These are phyloP conservation scores for Juncus inflexus DNA, from an alignment of 176 grass and related monocot genomes.

Conservation along the genomic window DNA sequence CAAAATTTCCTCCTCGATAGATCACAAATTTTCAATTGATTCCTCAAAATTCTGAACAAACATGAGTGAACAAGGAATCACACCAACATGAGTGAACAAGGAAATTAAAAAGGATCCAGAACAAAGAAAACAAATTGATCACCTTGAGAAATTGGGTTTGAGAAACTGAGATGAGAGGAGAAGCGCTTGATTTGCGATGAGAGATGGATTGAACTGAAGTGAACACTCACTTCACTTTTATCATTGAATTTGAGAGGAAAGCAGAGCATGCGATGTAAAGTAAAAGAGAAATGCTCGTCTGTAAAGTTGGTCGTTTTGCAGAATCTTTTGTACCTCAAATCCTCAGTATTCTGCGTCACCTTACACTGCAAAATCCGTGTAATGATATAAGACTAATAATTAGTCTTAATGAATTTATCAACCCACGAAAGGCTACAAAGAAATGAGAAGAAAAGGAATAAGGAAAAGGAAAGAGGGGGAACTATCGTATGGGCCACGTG, in stretches of 20 bases:
- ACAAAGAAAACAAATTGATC: conserved; percentile 4
- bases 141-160: conserved; percentile 8
- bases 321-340: conserved; percentile 20
- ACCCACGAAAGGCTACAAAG: neutral
- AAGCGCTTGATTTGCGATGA: neutral
- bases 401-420: neutral
- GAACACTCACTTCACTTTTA: conserved; percentile 8
- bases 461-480: neutral
- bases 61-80: neutral
- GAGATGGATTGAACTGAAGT: neutral
- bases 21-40: neutral
- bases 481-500: no score
- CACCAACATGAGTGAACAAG: neutral
- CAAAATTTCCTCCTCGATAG: neutral
- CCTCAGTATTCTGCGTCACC: neutral
- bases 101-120: neutral
- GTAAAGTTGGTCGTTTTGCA: conserved; percentile 20
- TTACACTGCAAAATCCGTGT: neutral
- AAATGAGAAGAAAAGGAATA: neutral
- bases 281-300: conserved; percentile 26
- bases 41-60: neutral
- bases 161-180: conserved; percentile 14
- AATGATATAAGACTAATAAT: conserved; percentile 2
- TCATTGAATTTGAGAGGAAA: conserved; percentile 7
- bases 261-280: conserved; percentile 2